phyloP scores from a whole-genome alignment of 75 land plant species.

The Pseudotsuga menziesii region DNA sequence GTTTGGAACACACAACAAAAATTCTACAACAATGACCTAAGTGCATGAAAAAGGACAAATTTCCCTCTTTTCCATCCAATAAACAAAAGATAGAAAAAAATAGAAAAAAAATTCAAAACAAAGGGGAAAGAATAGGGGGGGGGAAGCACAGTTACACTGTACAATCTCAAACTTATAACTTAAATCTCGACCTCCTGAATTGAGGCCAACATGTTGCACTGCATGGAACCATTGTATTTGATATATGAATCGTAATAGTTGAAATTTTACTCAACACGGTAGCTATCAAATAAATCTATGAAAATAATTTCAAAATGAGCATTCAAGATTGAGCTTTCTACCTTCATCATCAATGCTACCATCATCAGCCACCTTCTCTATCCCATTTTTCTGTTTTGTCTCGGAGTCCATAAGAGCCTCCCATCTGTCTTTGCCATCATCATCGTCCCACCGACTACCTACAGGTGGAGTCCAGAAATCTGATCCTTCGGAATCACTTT shows the following conservation, averaged over 20 bases:
- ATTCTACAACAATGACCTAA: neutral
- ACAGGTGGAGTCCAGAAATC: slow-evolving; percentile 78
- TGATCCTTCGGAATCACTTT: slow-evolving; percentile 24
- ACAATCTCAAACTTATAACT: neutral
- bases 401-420: slow-evolving; percentile 24
- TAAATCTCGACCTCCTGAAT: neutral
- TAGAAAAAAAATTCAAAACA: neutral
- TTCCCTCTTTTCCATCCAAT: neutral
- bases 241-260: neutral
- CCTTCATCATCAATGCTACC: neutral
- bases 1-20: neutral
- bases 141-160: neutral
- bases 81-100: neutral
- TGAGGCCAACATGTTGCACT: neutral
- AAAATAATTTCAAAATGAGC: neutral
- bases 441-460: slow-evolving; percentile 64
- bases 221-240: neutral
- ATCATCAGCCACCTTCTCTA: neutral
- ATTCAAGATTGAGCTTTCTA: neutral
- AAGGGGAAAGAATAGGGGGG: neutral
- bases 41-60: too few species aligned
- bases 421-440: slow-evolving; percentile 66
- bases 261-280: neutral
- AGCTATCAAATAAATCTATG: neutral
- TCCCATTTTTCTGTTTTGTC: neutral